phyloP scores from a whole-genome alignment of 805 yeast species.

The Metschnikowia peoriensis region DNA sequence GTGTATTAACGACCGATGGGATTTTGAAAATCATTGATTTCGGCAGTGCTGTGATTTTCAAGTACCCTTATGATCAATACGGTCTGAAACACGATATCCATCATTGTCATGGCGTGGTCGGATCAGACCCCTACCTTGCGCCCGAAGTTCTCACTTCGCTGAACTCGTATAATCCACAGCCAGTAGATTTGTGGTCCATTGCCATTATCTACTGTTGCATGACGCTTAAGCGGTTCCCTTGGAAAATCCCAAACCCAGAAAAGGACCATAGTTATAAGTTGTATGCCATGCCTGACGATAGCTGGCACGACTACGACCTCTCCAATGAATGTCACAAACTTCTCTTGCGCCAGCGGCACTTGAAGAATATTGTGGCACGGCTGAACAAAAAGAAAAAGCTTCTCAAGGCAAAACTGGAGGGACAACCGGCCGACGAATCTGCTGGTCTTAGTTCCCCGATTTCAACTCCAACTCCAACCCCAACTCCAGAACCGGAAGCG shows the following conservation, averaged over 20 bases:
- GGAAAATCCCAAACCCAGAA: slow-evolving; percentile 71
- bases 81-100: slow-evolving; percentile 42
- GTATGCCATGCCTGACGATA: slow-evolving; percentile 66
- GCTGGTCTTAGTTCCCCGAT: not conserved
- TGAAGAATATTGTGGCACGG: slow-evolving; percentile 44
- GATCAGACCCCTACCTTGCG: slow-evolving; percentile 83
- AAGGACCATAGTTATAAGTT: slow-evolving; percentile 67
- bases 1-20: slow-evolving; percentile 73
- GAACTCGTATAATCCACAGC: slow-evolving; percentile 67
- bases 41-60: slow-evolving; percentile 81
- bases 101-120: slow-evolving; percentile 66
- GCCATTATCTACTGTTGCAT: slow-evolving; percentile 85
- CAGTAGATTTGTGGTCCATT: slow-evolving; percentile 81
- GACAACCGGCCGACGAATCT: slow-evolving; percentile 9
- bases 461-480: not conserved
- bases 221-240: slow-evolving; percentile 81
- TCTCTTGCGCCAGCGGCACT: slow-evolving; percentile 56
- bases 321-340: slow-evolving; percentile 72
- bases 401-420: slow-evolving; percentile 11
- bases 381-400: slow-evolving; percentile 43
- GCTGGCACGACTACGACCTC: slow-evolving; percentile 70
- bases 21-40: slow-evolving; percentile 78
- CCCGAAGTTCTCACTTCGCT: slow-evolving; percentile 67
- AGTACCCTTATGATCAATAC: slow-evolving; percentile 64
- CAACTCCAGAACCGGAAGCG: not conserved